These are phyloP conservation scores for Fusarium sp. DNA, from an alignment of 2,329 filamentous ascomycete genomes.

Conservation along the genomic window DNA sequence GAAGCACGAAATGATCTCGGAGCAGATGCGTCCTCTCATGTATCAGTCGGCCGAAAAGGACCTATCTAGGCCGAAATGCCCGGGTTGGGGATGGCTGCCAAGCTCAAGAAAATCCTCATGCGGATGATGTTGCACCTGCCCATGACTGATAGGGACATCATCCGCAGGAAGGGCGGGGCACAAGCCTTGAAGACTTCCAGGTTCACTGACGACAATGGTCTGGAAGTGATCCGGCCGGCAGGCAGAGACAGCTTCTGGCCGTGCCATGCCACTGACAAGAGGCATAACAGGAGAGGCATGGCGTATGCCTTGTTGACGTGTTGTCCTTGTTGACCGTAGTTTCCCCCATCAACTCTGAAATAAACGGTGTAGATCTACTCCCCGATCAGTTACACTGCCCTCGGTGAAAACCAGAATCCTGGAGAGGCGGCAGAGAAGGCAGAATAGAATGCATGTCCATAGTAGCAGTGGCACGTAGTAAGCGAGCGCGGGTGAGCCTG, in stretches of 20 bases:
- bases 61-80: constrained; percentile 37
- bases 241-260: constrained; percentile 18
- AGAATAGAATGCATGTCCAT: constrained; percentile 17
- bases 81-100: constrained; percentile 33
- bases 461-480: constrained; percentile 12
- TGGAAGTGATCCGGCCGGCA: constrained; percentile 17
- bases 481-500: neutral
- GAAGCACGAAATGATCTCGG: constrained; percentile 20
- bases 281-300: constrained; percentile 12
- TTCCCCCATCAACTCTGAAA: constrained; percentile 3
- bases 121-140: constrained; percentile 18
- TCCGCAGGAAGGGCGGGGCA: constrained; percentile 36
- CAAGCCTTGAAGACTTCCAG: constrained; percentile 24
- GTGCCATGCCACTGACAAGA: constrained; percentile 17
- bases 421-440: constrained; percentile 13
- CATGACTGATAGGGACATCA: constrained; percentile 27
- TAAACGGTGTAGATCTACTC: constrained; percentile 24
- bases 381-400: constrained; percentile 11
- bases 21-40: constrained; percentile 28
- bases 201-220: constrained; percentile 18
- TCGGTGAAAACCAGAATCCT: constrained; percentile 8
- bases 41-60: constrained; percentile 42
- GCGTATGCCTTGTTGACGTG: constrained; percentile 26
- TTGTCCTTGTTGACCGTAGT: constrained; percentile 30
- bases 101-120: constrained; percentile 29